These are phyloP conservation scores for Verticillium alfalfae DNA, from an alignment of 2,329 filamentous ascomycete species.

Conservation along the genomic window DNA sequence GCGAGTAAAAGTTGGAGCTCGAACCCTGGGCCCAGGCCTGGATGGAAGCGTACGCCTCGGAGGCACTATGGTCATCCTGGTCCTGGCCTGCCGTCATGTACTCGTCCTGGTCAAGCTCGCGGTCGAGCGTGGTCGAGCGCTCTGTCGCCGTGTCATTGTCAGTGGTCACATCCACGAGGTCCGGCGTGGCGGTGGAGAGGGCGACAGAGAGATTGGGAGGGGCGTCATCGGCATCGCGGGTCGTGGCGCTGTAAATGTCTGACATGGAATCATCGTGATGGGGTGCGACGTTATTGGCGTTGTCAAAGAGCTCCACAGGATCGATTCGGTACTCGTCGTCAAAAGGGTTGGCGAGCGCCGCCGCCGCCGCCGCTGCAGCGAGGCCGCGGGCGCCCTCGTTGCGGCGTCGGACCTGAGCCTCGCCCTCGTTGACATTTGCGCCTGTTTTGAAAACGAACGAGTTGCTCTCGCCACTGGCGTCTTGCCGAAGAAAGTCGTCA, in stretches of 20 bases:
- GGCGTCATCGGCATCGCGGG: constrained; percentile 25
- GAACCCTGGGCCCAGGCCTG: constrained; percentile 59
- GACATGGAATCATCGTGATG: constrained; percentile 42
- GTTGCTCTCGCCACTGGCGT: constrained; percentile 45
- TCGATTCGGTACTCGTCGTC: constrained; percentile 51
- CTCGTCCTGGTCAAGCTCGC: constrained; percentile 36
- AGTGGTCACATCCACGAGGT: constrained; percentile 23
- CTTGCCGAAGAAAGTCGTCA: constrained; percentile 53
- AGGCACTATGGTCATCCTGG: constrained; percentile 29
- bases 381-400: constrained; percentile 40
- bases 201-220: constrained; percentile 13
- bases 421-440: constrained; percentile 30
- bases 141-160: constrained; percentile 7
- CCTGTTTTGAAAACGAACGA: constrained; percentile 55
- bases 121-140: constrained; percentile 10
- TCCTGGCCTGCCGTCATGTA: constrained; percentile 48
- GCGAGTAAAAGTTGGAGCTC: constrained; percentile 51
- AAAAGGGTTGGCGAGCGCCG: constrained; percentile 51
- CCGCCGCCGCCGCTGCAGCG: constrained; percentile 26
- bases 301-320: constrained; percentile 35
- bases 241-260: constrained; percentile 54
- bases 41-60: constrained; percentile 53
- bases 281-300: constrained; percentile 34
- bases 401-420: constrained; percentile 41
- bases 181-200: constrained; percentile 15